A percentile compares a stretch with the other conserved stretches of the same genome.
These are phyloP conservation scores for Haplographium delicatum DNA, from an alignment of 495 filamentous ascomycete species.

Conservation along the genomic window DNA sequence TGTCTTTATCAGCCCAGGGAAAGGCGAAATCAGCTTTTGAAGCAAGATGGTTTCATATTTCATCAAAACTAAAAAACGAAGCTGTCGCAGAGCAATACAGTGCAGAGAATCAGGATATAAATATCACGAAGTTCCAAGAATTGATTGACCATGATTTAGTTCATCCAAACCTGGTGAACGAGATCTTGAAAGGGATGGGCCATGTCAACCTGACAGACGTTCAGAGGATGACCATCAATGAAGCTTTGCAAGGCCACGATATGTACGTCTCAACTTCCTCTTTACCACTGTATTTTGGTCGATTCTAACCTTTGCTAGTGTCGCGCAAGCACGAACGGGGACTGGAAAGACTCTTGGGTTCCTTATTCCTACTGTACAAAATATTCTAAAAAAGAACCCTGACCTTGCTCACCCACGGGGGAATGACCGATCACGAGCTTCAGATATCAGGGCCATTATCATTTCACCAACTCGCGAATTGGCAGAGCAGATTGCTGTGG, in stretches of 20 bases:
- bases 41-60: slow-evolving; percentile 28
- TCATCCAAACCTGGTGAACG: slow-evolving; percentile 55
- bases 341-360: slow-evolving; percentile 87
- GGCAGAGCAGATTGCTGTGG: slow-evolving; percentile 86
- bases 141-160: slow-evolving; percentile 59
- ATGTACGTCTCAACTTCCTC: slow-evolving; percentile 54
- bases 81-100: slow-evolving; percentile 1
- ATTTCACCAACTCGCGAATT: slow-evolving; percentile 94
- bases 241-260: slow-evolving; percentile 72
- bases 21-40: slow-evolving; percentile 1
- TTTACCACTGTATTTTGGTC: not conserved
- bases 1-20: slow-evolving; percentile 10
- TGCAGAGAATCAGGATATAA: not conserved
- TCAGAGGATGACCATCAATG: slow-evolving; percentile 75
- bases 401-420: slow-evolving; percentile 32
- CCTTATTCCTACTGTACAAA: slow-evolving; percentile 69
- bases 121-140: slow-evolving; percentile 64
- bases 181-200: slow-evolving; percentile 67
- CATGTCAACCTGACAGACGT: slow-evolving; percentile 89
- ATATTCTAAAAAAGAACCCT: slow-evolving; percentile 58
- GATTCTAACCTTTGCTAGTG: slow-evolving; percentile 38
- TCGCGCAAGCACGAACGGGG: slow-evolving; percentile 85
- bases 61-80: slow-evolving; percentile 22
- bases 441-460: slow-evolving; percentile 82
- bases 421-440: slow-evolving; percentile 32